phyloP scores from a whole-genome alignment of 148 eudicot genomes.

The Fagopyrum tataricum region DNA sequence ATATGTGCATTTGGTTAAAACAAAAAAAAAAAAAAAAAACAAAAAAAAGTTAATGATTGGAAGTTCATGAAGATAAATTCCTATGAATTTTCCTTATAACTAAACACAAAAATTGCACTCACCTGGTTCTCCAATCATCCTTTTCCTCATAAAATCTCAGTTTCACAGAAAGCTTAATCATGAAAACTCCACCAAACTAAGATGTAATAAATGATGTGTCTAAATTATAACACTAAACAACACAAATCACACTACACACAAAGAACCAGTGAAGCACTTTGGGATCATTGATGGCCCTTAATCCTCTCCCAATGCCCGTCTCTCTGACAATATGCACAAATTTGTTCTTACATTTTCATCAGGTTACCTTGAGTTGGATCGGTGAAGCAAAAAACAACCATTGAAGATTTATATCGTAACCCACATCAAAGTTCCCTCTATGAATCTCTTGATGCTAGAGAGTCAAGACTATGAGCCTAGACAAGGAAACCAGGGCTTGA shows the following conservation, averaged over 20 bases:
- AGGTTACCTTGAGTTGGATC: background rate
- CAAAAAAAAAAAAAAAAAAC: too few species aligned
- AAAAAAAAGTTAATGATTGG: too few species aligned
- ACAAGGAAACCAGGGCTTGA: background rate
- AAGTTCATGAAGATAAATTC: too few species aligned
- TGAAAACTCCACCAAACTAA: too few species aligned
- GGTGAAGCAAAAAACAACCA: background rate
- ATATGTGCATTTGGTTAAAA: too few species aligned
- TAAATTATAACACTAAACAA: background rate
- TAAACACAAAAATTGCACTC: too few species aligned
- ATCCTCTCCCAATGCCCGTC: background rate
- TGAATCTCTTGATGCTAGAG: background rate
- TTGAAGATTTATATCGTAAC: background rate
- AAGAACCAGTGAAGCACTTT: background rate
- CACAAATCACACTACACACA: background rate
- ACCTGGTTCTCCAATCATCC: too few species aligned
- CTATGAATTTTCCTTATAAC: too few species aligned
- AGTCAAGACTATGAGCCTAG: background rate
- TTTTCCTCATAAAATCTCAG: too few species aligned
- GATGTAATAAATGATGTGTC: too few species aligned
- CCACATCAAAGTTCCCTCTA: background rate
- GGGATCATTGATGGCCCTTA: slow-evolving; percentile 1
- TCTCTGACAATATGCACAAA: background rate
- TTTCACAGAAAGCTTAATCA: too few species aligned
- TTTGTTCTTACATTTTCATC: background rate